These are phyloP conservation scores for Hypoxylon sp. DNA, from an alignment of 2,329 filamentous ascomycete species.

Conservation along the genomic window DNA sequence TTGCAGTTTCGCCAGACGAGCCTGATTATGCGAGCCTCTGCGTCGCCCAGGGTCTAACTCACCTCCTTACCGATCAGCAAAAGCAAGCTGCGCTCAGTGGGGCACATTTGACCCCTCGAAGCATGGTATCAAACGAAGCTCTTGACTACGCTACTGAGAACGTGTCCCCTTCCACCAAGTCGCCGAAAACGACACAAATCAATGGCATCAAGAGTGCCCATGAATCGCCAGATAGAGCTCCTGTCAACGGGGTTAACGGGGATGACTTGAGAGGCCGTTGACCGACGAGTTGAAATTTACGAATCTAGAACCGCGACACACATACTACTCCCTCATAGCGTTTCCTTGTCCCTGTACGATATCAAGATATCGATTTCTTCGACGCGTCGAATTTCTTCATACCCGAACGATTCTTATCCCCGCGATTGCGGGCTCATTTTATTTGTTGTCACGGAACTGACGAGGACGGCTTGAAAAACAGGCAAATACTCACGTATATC, in stretches of 20 bases:
- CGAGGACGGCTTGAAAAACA: slow-evolving; percentile 42
- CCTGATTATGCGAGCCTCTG: slow-evolving; percentile 70
- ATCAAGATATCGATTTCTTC: slow-evolving; percentile 41
- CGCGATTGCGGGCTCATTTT: slow-evolving; percentile 36
- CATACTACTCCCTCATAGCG: slow-evolving; percentile 19
- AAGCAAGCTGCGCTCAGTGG: slow-evolving; percentile 64
- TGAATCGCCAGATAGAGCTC: slow-evolving; percentile 45
- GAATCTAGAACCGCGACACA: slow-evolving; percentile 18
- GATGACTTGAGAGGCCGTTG: slow-evolving; percentile 36
- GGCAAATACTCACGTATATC: slow-evolving; percentile 46
- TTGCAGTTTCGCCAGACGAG: slow-evolving; percentile 68
- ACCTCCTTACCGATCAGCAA: slow-evolving; percentile 65
- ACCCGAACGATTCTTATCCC: slow-evolving; percentile 32
- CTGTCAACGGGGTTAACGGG: slow-evolving; percentile 44
- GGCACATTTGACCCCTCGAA: slow-evolving; percentile 63
- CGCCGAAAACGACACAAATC: slow-evolving; percentile 44
- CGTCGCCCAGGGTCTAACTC: slow-evolving; percentile 69
- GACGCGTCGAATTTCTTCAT: slow-evolving; percentile 36
- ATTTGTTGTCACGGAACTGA: slow-evolving; percentile 48
- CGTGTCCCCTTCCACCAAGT: slow-evolving; percentile 47
- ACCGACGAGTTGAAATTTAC: slow-evolving; percentile 18
- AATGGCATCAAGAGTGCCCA: slow-evolving; percentile 48
- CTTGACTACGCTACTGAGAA: slow-evolving; percentile 45
- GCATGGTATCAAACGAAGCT: slow-evolving; percentile 55
- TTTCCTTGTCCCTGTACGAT: slow-evolving; percentile 46